These are phyloP conservation scores for Selaginella tamariscina DNA, from an alignment of 75 land plant genomes.

Conservation along the genomic window DNA sequence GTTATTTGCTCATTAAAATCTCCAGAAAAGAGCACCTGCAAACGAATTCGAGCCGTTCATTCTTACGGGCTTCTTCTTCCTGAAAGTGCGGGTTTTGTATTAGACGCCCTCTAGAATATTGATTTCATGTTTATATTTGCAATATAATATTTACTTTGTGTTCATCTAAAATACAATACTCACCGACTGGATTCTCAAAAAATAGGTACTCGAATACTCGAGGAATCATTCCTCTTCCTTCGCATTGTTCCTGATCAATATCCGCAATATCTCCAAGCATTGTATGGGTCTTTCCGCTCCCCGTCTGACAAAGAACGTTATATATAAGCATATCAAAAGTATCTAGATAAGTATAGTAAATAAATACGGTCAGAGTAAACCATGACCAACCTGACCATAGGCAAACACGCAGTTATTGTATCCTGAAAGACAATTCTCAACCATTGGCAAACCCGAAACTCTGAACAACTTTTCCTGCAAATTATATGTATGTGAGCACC, in stretches of 20 bases:
- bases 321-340: slow-evolving; percentile 8
- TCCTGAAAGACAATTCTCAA: slow-evolving; percentile 93
- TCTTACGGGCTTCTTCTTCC: slow-evolving; percentile 62
- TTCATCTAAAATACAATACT: not conserved
- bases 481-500: too few species aligned
- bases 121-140: too few species aligned
- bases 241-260: slow-evolving; percentile 46
- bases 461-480: slow-evolving; percentile 74
- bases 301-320: slow-evolving; percentile 43
- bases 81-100: too few species aligned
- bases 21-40: slow-evolving; percentile 92
- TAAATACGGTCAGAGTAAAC: not conserved
- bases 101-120: too few species aligned
- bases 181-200: slow-evolving; percentile 74
- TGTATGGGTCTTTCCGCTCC: slow-evolving; percentile 94
- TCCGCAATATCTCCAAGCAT: slow-evolving; percentile 89
- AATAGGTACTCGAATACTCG: slow-evolving; percentile 91
- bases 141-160: too few species aligned
- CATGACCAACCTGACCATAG: slow-evolving; percentile 76
- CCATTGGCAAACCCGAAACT: slow-evolving; percentile 88
- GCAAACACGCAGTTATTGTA: slow-evolving; percentile 99
- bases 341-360: not conserved
- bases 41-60: slow-evolving; percentile 49
- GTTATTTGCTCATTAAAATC: slow-evolving; percentile 93
- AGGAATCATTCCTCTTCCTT: slow-evolving; percentile 85